Base-by-base conservation (phyloP, 2,329 filamentous ascomycete species). In the Pezicula neosporulosa region DNA sequence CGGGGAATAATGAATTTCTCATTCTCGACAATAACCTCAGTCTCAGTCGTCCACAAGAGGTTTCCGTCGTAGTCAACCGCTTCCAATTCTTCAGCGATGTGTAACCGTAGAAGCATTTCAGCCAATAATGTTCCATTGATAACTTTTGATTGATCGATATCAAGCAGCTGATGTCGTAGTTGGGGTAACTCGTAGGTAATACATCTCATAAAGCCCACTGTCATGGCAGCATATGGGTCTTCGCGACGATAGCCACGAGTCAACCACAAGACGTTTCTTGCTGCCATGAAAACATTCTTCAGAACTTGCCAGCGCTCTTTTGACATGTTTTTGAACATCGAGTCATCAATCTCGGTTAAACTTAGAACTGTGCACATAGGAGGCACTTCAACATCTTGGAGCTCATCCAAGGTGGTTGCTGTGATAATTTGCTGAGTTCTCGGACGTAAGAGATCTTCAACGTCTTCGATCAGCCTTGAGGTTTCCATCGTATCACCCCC, bases 341-440 rank as follows among this genome's bases (percentile, higher is more conserved):
- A 62, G n/a, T 56, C 54, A 53, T 71, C 69, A 36, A 66, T 55
- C 13, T 66, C 64, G 3, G 53, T 52, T 4, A 66, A 48, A 45
- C 18, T 51, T 16, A 66, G 44, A 27, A 56, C 28, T 37, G 51
- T 48, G 35, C n/a, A 37, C n/a, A 35, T 44, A 5, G 49, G 21
- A 27, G 37, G 19, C 10, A 49, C 24, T 4, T 35, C 44, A 16
- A 19, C 19, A 6, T 28, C 39, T 42, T 18, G 28, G 10, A 48
- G 19, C 18, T 48, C n/a, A 16, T 52, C 42, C 13, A 53, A 36
- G 33, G 27, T 44, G 36, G 43, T n/a, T 16, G 39, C n/a, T 4
- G 19, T 42, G 19, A 21, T 16, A 42, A 21, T 6, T 6, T 7
- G 39, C 1, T 61, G 59, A 35, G 41, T 9, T 18, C 35, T 44